A percentile compares a stretch with the other conserved stretches of the same genome.
phyloP scores from a whole-genome alignment of 1,284 basidiomycete genomes.

The Papiliotrema nemorosa region DNA sequence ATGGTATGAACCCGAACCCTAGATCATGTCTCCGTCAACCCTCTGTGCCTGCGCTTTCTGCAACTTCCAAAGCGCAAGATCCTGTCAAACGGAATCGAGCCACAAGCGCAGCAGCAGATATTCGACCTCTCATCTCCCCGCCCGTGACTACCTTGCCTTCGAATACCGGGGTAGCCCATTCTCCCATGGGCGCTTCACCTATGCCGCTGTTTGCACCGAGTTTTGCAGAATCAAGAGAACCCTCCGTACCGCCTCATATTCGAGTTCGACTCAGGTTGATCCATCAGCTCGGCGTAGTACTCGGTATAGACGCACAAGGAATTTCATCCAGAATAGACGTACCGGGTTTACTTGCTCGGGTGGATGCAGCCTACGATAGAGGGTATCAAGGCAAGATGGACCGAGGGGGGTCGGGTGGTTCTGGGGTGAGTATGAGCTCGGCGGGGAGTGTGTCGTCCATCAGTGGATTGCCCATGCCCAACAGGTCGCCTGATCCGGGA shows the following conservation, averaged over 20 bases:
- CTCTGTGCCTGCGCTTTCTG: slow-evolving; percentile 11
- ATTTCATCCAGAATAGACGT: slow-evolving; percentile 27
- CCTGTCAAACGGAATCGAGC: not conserved
- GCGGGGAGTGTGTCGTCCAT: not conserved
- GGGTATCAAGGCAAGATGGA: slow-evolving; percentile 1
- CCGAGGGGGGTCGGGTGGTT: not conserved
- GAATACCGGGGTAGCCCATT: too few relatives aligned
- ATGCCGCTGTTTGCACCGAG: slow-evolving; percentile 11
- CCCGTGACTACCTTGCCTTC: too few relatives aligned
- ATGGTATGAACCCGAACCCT: not conserved
- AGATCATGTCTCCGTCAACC: slow-evolving; percentile 21
- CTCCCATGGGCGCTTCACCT: too few relatives aligned
- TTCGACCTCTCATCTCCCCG: not conserved
- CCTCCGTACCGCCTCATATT: slow-evolving; percentile 29
- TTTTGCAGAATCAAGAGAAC: slow-evolving; percentile 14
- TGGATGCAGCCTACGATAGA: slow-evolving; percentile 27
- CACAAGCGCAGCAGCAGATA: not conserved
- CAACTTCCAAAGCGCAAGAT: not conserved
- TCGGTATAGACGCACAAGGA: slow-evolving; percentile 20
- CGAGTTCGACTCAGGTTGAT: slow-evolving; percentile 20
- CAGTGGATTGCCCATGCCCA: slow-evolving; percentile 1
- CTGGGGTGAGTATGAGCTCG: not conserved
- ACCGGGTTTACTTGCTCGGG: slow-evolving; percentile 26
- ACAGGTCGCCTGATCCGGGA: not conserved
- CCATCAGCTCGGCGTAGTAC: slow-evolving; percentile 22